phyloP scores from a whole-genome alignment of 2,329 filamentous ascomycete species.

The Talaromyces piceae region DNA sequence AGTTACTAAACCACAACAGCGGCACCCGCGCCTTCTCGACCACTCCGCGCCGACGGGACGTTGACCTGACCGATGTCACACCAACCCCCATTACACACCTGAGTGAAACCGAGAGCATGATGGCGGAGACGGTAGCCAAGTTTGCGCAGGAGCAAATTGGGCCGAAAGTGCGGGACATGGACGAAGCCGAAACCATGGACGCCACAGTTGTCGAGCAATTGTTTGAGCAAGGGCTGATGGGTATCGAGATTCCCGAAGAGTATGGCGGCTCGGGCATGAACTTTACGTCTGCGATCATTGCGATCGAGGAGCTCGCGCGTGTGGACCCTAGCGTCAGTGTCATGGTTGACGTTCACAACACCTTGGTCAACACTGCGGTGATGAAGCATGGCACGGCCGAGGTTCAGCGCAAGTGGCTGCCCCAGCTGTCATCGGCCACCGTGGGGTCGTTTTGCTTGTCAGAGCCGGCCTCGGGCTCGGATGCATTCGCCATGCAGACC shows the following conservation, averaged over 20 bases:
- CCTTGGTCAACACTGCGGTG: slow-evolving; percentile 88
- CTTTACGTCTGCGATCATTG: slow-evolving; percentile 92
- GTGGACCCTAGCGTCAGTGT: slow-evolving; percentile 94
- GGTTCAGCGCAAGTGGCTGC: slow-evolving; percentile 78
- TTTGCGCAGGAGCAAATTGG: slow-evolving; percentile 84
- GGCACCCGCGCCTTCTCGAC: slow-evolving; percentile 53
- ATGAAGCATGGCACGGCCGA: slow-evolving; percentile 73
- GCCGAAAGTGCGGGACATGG: slow-evolving; percentile 92
- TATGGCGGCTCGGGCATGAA: slow-evolving; percentile 97
- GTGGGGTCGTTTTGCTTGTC: slow-evolving; percentile 89
- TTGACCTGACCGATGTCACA: slow-evolving; percentile 66
- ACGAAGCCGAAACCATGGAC: slow-evolving; percentile 94
- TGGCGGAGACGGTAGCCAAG: slow-evolving; percentile 83
- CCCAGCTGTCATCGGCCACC: slow-evolving; percentile 80
- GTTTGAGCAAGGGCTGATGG: slow-evolving; percentile 97
- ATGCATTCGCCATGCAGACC: slow-evolving; percentile 91
- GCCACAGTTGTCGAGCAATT: slow-evolving; percentile 78
- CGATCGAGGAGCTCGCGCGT: slow-evolving; percentile 90
- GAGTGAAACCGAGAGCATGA: slow-evolving; percentile 80
- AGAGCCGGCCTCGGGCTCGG: slow-evolving; percentile 85
- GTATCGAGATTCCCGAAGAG: slow-evolving; percentile 94
- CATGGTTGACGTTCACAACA: slow-evolving; percentile 96
- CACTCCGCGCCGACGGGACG: slow-evolving; percentile 48
- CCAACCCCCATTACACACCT: slow-evolving; percentile 91
- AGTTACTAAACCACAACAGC: not conserved